Conservation (phyloP, 768 basidiomycete genomes). For the Lentinula sp. region DNA sequence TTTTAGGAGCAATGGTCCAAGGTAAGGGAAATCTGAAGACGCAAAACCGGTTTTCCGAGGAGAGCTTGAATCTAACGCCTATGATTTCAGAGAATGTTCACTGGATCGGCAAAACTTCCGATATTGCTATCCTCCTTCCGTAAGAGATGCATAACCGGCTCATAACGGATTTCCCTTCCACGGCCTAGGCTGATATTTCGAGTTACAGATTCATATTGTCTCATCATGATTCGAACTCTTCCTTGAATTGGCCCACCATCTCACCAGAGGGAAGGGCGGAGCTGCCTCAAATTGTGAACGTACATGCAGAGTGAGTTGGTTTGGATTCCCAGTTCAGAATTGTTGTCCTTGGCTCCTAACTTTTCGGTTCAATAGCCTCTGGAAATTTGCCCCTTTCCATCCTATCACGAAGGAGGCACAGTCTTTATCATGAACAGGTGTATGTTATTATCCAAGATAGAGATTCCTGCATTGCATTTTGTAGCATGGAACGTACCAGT, state of each 20-base stretch:
- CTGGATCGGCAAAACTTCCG: constrained; percentile 20
- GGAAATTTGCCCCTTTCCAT: constrained; percentile 21
- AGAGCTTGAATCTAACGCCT: background rate
- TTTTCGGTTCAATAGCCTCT: constrained; percentile 12
- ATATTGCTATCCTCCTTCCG: constrained; percentile 20
- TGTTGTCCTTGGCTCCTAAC: background rate
- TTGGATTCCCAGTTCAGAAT: background rate
- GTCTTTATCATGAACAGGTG: background rate
- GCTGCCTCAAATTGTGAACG: constrained; percentile 16
- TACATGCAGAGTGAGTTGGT: constrained; percentile 14
- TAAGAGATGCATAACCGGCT: constrained; percentile 7
- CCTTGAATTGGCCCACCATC: constrained; percentile 17
- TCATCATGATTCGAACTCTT: constrained; percentile 20
- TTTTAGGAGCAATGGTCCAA: constrained; percentile 14
- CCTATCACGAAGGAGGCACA: constrained; percentile 13
- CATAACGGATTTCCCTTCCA: background rate
- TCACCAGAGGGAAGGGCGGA: constrained; percentile 17
- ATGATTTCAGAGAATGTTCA: constrained; percentile 13
- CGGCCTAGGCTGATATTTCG: background rate
- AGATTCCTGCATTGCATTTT: background rate
- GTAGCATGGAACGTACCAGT: background rate
- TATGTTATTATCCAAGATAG: background rate
- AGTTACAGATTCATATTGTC: constrained; percentile 15
- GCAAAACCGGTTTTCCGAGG: background rate
- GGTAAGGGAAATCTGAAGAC: background rate